Evolutionary conservation across 352 stramenopile genomes (phyloP).

Genomic region (Saprolegnia parasitica): DNA sequence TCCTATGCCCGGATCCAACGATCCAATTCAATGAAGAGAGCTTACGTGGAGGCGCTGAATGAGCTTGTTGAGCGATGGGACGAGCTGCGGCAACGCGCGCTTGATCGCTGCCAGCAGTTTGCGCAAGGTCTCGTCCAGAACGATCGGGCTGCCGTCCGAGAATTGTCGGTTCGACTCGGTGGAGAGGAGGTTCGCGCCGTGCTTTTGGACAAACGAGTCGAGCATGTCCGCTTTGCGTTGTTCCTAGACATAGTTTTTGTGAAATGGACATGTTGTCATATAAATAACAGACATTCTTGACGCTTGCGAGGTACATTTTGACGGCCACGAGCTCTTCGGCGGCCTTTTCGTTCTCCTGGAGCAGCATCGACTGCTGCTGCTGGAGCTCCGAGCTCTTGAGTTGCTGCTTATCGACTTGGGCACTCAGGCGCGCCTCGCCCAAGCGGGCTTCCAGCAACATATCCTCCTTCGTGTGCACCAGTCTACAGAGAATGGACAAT

Average conservation of each 20-base stretch:
- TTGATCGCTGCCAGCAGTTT: conserved; percentile 41
- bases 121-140: conserved; percentile 46
- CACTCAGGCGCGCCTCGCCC: conserved; percentile 23
- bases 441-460: conserved; percentile 22
- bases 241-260: background rate
- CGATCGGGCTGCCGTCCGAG: background rate
- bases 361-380: conserved; percentile 17
- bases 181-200: conserved; percentile 43
- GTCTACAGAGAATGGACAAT: background rate
- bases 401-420: conserved; percentile 28
- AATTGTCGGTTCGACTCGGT: conserved; percentile 16
- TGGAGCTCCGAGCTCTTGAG: conserved; percentile 22
- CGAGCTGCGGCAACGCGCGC: conserved; percentile 53
- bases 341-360: conserved; percentile 28
- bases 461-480: conserved; percentile 23
- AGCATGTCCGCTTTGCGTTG: conserved; percentile 44
- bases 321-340: conserved; percentile 27
- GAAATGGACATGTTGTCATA: background rate
- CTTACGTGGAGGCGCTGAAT: conserved; percentile 53
- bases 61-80: conserved; percentile 65
- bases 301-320: conserved; percentile 29
- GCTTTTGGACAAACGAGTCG: conserved; percentile 72
- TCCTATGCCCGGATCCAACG: background rate
- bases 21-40: background rate
- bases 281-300: conserved; percentile 15